Base-by-base conservation (phyloP, 2,329 filamentous ascomycete species). In the Aureobasidium sp. region DNA sequence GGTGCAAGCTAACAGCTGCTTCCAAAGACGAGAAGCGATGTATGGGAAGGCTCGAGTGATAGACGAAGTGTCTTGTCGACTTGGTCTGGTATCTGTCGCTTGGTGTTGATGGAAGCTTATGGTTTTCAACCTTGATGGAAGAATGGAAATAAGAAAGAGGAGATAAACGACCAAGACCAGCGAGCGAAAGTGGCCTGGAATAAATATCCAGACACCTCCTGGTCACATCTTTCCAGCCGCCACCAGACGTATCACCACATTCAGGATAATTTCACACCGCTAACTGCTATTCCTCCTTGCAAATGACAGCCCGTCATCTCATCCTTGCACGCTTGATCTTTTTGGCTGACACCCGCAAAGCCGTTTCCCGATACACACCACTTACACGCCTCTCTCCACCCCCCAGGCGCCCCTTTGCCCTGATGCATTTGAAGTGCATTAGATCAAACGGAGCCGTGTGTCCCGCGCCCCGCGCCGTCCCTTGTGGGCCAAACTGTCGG, bases 401-500 rank as follows among this genome's bases (percentile, higher is more conserved):
- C 35, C 14, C 40, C 40, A 42, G n/a, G 40, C n/a, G 31, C 49
- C 39, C 39, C 52, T 33, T 56, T 45, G 40, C 39, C 40, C 53
- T 57, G 53, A 24, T 57, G 29, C 52, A 24, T 56, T 31, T 19
- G 14, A 1, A 29, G 37, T 54, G 50, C 50, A 54, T 54, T 42
- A 54, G 37, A 27, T n/a, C 27, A 33, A 50, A 50, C 27, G 29
- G 29, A 50, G 47, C 47, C 47, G 47, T 45, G 29, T 14, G 11
- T 50, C 47, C 47, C 47, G 47, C 47, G 47, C 47, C 47, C 47
- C 47, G 47, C 47, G 47, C 47, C 47, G 47, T 50, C 47, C 47
- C 33, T 39, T 39, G 14, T 17, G 19, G 35, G 22, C 49, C 49
- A 39, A 12, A 24, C 31, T 39, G 33, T 52, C 49, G 49, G 49